A percentile compares a stretch with the other conserved stretches of the same genome.
phyloP scores from a whole-genome alignment of 768 basidiomycete genomes.

The Podaxis sp. region DNA sequence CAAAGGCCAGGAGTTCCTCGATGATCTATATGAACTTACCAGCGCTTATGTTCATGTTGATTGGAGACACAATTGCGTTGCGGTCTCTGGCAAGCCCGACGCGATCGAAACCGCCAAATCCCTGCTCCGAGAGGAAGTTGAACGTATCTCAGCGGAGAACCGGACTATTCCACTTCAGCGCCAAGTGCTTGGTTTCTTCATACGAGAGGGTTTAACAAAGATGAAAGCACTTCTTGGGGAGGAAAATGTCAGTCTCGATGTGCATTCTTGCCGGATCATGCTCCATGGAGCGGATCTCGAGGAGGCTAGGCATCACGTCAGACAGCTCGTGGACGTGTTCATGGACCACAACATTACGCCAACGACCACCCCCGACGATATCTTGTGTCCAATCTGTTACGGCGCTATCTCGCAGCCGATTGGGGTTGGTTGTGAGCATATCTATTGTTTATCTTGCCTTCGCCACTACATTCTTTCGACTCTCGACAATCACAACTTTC shows the following conservation, averaged over 20 bases:
- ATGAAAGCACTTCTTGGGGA: conserved; percentile 56
- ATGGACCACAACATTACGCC: neutral
- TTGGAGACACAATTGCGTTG: conserved; percentile 42
- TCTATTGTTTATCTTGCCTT: conserved; percentile 49
- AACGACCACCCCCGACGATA: conserved; percentile 9
- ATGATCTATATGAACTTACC: conserved; percentile 30
- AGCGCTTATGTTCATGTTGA: conserved; percentile 46
- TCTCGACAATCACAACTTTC: conserved; percentile 46
- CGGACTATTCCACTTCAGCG: conserved; percentile 37
- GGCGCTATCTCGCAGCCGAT: conserved; percentile 47
- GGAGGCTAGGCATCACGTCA: conserved; percentile 49
- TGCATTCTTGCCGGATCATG: conserved; percentile 32
- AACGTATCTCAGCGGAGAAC: conserved; percentile 44
- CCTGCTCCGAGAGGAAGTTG: conserved; percentile 47
- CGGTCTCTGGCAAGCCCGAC: conserved; percentile 42
- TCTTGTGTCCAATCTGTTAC: conserved; percentile 55
- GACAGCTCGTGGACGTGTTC: conserved; percentile 37
- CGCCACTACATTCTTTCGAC: conserved; percentile 47
- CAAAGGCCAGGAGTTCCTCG: conserved; percentile 34
- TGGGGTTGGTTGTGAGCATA: conserved; percentile 45
- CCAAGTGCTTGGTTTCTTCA: conserved; percentile 47
- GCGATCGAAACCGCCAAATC: conserved; percentile 41
- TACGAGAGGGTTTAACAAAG: conserved; percentile 46
- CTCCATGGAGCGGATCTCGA: conserved; percentile 58
- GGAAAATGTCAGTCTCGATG: conserved; percentile 48